phyloP scores from a whole-genome alignment of 257 asterid genomes.

The Przewalskia tangutica region DNA sequence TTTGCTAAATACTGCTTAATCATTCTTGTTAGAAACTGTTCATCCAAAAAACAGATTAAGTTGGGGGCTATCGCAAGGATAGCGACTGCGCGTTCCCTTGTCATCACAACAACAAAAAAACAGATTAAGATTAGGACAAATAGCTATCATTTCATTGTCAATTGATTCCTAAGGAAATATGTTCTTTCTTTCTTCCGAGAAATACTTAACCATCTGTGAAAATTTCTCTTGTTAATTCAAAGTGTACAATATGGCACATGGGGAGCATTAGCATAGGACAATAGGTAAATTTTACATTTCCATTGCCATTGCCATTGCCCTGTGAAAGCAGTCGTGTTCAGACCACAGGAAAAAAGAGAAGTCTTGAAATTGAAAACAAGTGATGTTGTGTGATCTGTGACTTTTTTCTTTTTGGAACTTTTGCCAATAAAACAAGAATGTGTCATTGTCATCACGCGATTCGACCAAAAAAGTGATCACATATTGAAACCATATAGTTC shows the following conservation, averaged over 20 bases:
- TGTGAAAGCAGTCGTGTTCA: not conserved
- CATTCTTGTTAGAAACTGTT: not conserved
- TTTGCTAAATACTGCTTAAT: not conserved
- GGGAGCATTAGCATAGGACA: not conserved
- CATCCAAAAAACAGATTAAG: not conserved
- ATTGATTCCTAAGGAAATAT: not conserved
- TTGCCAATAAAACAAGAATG: conserved; percentile 19
- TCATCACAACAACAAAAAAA: no score
- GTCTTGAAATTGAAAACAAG: not conserved
- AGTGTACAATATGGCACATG: not conserved
- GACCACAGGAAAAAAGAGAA: no score
- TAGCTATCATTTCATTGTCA: not conserved
- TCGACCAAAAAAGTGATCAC: conserved; percentile 19
- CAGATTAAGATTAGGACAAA: not conserved
- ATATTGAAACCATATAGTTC: conserved; percentile 2
- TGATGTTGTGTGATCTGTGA: conserved; percentile 4
- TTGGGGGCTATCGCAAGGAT: no score
- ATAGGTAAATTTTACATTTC: not conserved
- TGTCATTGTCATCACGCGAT: conserved; percentile 42
- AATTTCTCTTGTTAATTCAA: not conserved
- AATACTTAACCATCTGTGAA: not conserved
- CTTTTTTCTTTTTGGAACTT: conserved; percentile 1
- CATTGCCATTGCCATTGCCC: not conserved
- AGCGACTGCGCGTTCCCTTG: no score
- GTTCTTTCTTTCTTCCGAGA: not conserved